Base-by-base conservation (phyloP, 192 early-diverging fungal species). In the Gamsiella multidivaricata region DNA sequence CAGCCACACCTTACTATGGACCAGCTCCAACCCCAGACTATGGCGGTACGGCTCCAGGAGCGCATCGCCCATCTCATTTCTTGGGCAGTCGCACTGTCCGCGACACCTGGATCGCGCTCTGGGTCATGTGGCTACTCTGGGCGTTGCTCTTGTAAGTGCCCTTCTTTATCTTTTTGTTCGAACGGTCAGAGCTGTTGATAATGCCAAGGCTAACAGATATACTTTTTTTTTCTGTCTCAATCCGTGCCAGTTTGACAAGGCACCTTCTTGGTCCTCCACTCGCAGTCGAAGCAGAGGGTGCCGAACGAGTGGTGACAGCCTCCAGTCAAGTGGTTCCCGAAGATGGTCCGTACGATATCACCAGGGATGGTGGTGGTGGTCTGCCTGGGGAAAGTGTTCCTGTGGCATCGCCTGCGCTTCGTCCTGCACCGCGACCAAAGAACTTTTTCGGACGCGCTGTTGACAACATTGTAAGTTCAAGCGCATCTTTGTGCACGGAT, bases 51-150 rank as follows among this genome's bases (percentile, higher is more conserved):
- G n/a, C n/a, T n/a, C n/a, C n/a, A n/a, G n/a, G n/a, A n/a, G n/a
- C n/a, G n/a, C n/a, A n/a, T n/a, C n/a, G n/a, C n/a, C n/a, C n/a
- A n/a, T n/a, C n/a, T n/a, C n/a, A n/a, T n/a, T 65, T 66, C 46
- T 20, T 65, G 14, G 50, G 63, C 14, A 49, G 53, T 5, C 73
- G 59, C 15, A 46, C 73, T 10, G 65, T 76, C 23, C 73, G 59
- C 8, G 65, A 76, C 46, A 62, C 65, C n/a, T 76, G 73, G 73
- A 76, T 76, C 12, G 65, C 58, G 8, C n/a, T 76, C 28, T 67
- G 50, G 51, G 59, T 76, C 2, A 59, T 76, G 23, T 76, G 73
- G 73, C 20, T 68, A 14, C 28, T 76, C 15, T 76, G 73, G 73
- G 65, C 65, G 3, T 17, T 61, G 4, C 53, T 76, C 17, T 76